Evolutionary conservation across 495 filamentous ascomycete genomes (phyloP).

Genomic region (Stereocaulon alpinum): DNA sequence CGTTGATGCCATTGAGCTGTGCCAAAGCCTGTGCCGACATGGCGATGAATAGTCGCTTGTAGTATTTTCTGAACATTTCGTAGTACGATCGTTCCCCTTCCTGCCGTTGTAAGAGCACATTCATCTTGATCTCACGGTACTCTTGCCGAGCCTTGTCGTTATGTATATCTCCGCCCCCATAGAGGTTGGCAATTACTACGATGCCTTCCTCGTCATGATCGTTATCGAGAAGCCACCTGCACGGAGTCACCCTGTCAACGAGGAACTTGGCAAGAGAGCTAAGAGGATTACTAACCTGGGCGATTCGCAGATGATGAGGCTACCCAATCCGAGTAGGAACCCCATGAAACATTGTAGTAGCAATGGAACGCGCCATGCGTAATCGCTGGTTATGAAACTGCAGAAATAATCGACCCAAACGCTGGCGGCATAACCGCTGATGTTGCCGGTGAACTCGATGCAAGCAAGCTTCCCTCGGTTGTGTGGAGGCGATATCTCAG

Average conservation of each 20-base stretch:
- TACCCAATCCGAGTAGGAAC: constrained; percentile 67
- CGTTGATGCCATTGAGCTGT: constrained; percentile 97
- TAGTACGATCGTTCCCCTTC: constrained; percentile 85
- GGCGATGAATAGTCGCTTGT: constrained; percentile 88
- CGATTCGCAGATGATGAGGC: constrained; percentile 89
- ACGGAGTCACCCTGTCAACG: neutral
- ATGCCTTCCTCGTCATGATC: constrained; percentile 98
- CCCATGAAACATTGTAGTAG: constrained; percentile 95
- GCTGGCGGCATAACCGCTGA: constrained; percentile 86
- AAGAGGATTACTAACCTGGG: constrained; percentile 55
- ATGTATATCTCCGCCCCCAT: constrained; percentile 90
- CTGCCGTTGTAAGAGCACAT: constrained; percentile 81
- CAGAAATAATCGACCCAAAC: constrained; percentile 99
- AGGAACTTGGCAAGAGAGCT: neutral
- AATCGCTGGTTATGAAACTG: constrained; percentile 73
- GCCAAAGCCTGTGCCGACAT: constrained; percentile 97
- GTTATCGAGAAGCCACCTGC: constrained; percentile 91
- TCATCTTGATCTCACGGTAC: constrained; percentile 98
- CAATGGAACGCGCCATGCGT: constrained; percentile 85
- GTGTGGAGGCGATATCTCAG: constrained; percentile 93
- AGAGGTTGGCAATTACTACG: constrained; percentile 93
- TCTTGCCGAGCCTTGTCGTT: constrained; percentile 84
- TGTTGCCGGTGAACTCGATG: constrained; percentile 97
- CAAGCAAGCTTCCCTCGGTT: constrained; percentile 92
- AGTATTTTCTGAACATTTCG: constrained; percentile 94